Percentiles rank a stretch among this genome's conserved stretches.
These are phyloP conservation scores for Alternaria brassicicola DNA, from an alignment of 2,329 filamentous ascomycete genomes.

Conservation along the genomic window DNA sequence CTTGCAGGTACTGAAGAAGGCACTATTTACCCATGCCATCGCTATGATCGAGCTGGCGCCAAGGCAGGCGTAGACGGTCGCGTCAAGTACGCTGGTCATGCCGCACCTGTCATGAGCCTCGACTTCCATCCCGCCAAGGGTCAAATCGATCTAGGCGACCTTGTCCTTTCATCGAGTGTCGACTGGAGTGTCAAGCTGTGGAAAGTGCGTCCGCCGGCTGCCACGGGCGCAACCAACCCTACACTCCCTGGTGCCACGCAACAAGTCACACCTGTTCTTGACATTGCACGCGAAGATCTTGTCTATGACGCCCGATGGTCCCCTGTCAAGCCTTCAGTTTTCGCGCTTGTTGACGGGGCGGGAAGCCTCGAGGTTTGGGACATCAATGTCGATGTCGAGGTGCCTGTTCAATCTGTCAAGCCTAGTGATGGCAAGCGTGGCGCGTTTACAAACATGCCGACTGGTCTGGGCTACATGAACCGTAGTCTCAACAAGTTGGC, in stretches of 20 bases:
- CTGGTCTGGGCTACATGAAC: constrained; percentile 67
- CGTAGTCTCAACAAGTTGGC: constrained; percentile 92
- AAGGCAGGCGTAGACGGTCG: constrained; percentile 93
- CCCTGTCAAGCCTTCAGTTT: constrained; percentile 90
- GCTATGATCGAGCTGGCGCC: constrained; percentile 95
- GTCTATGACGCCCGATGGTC: constrained; percentile 98
- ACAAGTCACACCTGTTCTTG: constrained; percentile 76
- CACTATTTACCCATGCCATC: constrained; percentile 92
- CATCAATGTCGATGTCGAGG: constrained; percentile 87
- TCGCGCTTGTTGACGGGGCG: constrained; percentile 90
- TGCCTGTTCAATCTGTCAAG: constrained; percentile 80
- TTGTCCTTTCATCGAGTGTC: constrained; percentile 88
- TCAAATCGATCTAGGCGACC: constrained; percentile 89
- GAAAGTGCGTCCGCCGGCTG: constrained; percentile 85
- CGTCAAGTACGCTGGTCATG: constrained; percentile 86
- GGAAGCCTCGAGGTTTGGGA: constrained; percentile 96
- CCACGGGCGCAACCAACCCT: constrained; percentile 59
- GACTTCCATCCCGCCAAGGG: constrained; percentile 94
- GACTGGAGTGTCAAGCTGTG: constrained; percentile 98
- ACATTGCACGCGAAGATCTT: constrained; percentile 92
- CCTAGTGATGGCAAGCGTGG: constrained; percentile 62
- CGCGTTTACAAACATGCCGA: constrained; percentile 45
- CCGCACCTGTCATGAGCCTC: constrained; percentile 92
- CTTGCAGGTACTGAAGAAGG: constrained; percentile 97
- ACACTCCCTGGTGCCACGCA: constrained; percentile 46